Conservation (phyloP, 306 rosid species). For the Cicer arietinum region DNA sequence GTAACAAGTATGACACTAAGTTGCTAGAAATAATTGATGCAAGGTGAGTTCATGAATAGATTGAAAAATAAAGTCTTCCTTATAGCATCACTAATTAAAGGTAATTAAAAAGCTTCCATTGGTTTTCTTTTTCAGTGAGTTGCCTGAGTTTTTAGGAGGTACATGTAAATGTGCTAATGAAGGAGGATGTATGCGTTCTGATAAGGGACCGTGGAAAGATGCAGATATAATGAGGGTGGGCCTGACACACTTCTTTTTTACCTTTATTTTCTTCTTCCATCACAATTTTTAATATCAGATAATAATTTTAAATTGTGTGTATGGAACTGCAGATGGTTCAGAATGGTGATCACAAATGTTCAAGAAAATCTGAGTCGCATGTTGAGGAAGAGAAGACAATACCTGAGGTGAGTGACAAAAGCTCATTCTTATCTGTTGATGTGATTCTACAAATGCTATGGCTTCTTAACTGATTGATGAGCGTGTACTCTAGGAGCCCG, state of each 20-base stretch:
- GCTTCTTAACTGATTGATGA: constrained; percentile 28
- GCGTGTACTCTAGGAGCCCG: constrained; percentile 44
- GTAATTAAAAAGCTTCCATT: not conserved
- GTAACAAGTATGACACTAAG: constrained; percentile 83
- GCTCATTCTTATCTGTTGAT: constrained; percentile 43
- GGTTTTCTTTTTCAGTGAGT: constrained; percentile 65
- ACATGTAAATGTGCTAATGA: constrained; percentile 78
- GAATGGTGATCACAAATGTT: constrained; percentile 75
- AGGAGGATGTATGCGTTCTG: constrained; percentile 93
- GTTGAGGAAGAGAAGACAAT: constrained; percentile 50
- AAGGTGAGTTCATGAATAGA: constrained; percentile 58
- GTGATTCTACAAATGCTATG: constrained; percentile 27
- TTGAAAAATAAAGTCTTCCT: too few species aligned
- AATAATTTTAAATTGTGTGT: constrained; percentile 3
- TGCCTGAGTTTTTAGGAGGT: constrained; percentile 92
- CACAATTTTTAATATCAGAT: constrained; percentile 6
- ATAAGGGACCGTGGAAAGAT: constrained; percentile 96
- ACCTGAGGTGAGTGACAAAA: constrained; percentile 48
- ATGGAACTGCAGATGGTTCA: constrained; percentile 76
- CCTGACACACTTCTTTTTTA: not conserved
- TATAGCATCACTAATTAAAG: too few species aligned
- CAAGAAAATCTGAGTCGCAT: constrained; percentile 37
- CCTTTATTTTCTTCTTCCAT: not conserved
- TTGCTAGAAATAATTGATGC: constrained; percentile 91
- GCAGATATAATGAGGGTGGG: constrained; percentile 61